These are phyloP conservation scores for Beta macrorhiza DNA, from an alignment of 179 eudicot species.

Conservation along the genomic window DNA sequence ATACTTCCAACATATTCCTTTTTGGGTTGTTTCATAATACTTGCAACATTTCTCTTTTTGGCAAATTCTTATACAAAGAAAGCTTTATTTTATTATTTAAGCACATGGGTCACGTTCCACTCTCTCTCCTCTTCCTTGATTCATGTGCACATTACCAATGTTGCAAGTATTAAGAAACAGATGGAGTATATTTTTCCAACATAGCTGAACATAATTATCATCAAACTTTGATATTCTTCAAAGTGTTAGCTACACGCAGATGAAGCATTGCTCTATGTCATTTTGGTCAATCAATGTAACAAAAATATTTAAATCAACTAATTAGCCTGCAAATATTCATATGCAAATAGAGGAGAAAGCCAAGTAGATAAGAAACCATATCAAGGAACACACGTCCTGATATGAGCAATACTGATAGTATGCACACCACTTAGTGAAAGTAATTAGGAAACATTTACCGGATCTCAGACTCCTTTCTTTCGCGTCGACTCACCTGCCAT, in stretches of 20 bases:
- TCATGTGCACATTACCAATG: no score
- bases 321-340: not conserved
- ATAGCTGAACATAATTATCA: not conserved
- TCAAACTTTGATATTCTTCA: not conserved
- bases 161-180: not conserved
- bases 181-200: not conserved
- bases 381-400: not conserved
- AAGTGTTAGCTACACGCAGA: not conserved
- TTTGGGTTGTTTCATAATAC: no score
- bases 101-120: no score
- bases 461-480: conserved; percentile 93
- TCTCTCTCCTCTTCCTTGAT: no score
- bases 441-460: conserved; percentile 46
- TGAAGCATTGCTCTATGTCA: not conserved
- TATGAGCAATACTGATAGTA: not conserved
- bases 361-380: conserved; percentile 2
- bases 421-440: not conserved
- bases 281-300: not conserved
- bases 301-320: not conserved
- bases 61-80: no score
- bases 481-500: conserved; percentile 74
- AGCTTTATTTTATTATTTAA: no score
- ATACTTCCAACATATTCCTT: no score
- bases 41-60: no score
- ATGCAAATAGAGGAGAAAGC: not conserved